Percentiles rank a stretch among this genome's conserved stretches.
Evolutionary conservation across 225 moss, liverwort and hornwort genomes (phyloP).

Genomic region (Ulota crispa): DNA sequence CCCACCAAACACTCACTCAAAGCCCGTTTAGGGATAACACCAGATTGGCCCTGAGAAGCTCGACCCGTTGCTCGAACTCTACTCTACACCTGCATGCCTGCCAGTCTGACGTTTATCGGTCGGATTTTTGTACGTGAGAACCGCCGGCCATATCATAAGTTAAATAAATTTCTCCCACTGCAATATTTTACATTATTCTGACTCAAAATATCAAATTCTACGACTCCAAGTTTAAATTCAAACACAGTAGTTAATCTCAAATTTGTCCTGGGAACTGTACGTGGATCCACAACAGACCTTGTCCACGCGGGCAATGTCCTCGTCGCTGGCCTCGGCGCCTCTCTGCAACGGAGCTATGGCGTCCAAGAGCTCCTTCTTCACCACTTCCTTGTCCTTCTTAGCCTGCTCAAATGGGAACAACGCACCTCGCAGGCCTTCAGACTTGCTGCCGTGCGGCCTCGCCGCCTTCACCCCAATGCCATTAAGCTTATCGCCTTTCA

Average conservation of each 20-base stretch:
- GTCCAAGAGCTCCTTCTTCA: constrained; percentile 67
- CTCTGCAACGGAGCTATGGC: constrained; percentile 71
- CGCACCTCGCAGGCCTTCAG: constrained; percentile 31
- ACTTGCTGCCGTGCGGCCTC: constrained; percentile 1
- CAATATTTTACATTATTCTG: background rate
- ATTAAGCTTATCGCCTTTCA: background rate
- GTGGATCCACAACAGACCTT: constrained; percentile 37
- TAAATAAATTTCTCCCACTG: background rate
- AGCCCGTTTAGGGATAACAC: background rate
- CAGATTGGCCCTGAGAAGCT: background rate
- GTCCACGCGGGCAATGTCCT: constrained; percentile 67
- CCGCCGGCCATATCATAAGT: background rate
- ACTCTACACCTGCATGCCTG: background rate
- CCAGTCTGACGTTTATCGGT: background rate
- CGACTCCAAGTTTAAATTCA: background rate
- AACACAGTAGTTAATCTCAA: background rate
- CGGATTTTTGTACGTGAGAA: background rate
- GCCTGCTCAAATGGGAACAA: constrained; percentile 58
- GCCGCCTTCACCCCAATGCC: background rate
- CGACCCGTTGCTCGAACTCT: background rate
- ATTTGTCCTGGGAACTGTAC: background rate
- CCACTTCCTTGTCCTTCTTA: constrained; percentile 61
- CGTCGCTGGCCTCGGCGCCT: constrained; percentile 65
- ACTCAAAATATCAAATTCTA: background rate
- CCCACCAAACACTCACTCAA: constrained; percentile 7